Base-by-base conservation (phyloP, 2,329 filamentous ascomycete species). In the Clarireedia hainanense region DNA sequence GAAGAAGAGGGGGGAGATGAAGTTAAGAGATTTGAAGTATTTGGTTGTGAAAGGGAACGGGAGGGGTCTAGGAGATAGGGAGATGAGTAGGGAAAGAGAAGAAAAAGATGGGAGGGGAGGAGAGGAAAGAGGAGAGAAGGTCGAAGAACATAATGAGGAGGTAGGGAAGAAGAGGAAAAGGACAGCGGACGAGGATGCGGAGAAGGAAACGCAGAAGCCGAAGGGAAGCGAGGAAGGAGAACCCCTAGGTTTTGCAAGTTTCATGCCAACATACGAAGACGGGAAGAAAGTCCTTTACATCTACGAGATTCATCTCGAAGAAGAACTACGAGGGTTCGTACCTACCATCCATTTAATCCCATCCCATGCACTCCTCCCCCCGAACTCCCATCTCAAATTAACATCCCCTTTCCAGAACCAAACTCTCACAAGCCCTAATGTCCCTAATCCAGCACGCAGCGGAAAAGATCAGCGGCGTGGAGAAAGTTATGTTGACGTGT, bases 401-500 rank as follows among this genome's bases (percentile, higher is more conserved):
- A 23, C 5, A 54, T 56, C 42, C 60, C 34, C 48, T 49, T 24
- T 43, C 15, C 56, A 84, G 81, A n/a, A 78, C 79, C 14, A 86
- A 87, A 0, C 71, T 91, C 2, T 86, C 83, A 1, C 73, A 67
- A 12, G 70, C 76, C 12, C 73, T 91, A 40, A 81, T 91, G 73
- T 65, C 69, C 1, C 71, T 81, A 57, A 76, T 81, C 6, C 76
- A 79, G 47, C 66, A 67, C 4, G 73, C 84, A 4, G 86, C 80
- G 6, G 60, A 69, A 23, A 76, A 76, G 53, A 76, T 85, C 23
- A 73, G 76, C 2, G 73, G 74, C 0, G 74, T 86, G 47, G 69
- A 74, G 23, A 89, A 89, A 70, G 75, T 83, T 47, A 91, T 91
- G 87, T 72, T 91, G 64, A 89, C 86, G 1, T 87, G 86, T 65